phyloP scores from a whole-genome alignment of 768 basidiomycete genomes.

The Tubosaeta sp. region DNA sequence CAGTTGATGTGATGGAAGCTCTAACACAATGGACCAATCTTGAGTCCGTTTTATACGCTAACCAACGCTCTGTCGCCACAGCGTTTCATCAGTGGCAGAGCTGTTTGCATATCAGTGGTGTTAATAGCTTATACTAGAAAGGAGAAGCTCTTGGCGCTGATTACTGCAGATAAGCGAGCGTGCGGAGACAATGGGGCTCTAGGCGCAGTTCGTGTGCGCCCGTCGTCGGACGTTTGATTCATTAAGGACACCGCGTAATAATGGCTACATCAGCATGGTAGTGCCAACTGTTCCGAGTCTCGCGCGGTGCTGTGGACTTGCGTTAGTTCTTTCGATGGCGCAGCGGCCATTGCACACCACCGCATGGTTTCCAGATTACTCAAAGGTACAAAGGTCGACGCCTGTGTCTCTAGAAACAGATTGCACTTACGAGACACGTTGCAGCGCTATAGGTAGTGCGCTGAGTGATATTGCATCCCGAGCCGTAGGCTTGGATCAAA shows the following conservation, averaged over 20 bases:
- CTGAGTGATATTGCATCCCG: not conserved
- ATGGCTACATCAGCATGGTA: not conserved
- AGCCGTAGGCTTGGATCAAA: not conserved
- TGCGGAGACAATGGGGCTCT: slow-evolving; percentile 1
- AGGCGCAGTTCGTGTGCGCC: not conserved
- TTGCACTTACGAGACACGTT: not conserved
- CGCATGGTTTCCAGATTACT: not conserved
- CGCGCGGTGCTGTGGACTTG: not conserved
- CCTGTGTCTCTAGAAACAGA: not conserved
- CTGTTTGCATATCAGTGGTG: not conserved
- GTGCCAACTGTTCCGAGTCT: not conserved
- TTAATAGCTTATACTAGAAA: not conserved
- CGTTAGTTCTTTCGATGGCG: not conserved
- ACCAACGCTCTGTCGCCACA: not conserved
- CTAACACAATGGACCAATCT: not conserved
- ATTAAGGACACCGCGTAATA: not conserved
- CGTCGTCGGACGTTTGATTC: not conserved
- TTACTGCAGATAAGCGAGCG: not conserved
- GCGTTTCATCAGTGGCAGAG: not conserved
- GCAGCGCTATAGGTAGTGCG: not conserved
- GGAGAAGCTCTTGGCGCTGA: not conserved
- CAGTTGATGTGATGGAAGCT: not conserved
- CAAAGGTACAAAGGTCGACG: not conserved
- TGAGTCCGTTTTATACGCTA: slow-evolving; percentile 3
- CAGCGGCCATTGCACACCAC: not conserved